Percentiles rank a stretch among this genome's conserved stretches.
These are phyloP conservation scores for Immersiporthe knoxdaviesiana DNA, from an alignment of 2,329 filamentous ascomycete genomes.

Conservation along the genomic window DNA sequence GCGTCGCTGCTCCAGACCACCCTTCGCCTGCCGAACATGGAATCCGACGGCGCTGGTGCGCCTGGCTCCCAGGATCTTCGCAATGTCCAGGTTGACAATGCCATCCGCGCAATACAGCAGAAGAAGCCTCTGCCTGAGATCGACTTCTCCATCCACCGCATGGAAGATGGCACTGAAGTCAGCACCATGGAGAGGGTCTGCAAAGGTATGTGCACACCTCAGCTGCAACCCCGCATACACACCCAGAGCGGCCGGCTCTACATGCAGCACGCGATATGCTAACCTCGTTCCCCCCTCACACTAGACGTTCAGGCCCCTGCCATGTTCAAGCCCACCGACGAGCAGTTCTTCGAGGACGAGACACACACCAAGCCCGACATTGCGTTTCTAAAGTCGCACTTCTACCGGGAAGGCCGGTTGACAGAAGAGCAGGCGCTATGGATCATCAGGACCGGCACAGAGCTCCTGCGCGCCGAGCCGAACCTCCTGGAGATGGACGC, in stretches of 20 bases:
- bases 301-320: slow-evolving; percentile 84
- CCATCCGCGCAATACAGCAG: slow-evolving; percentile 86
- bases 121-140: slow-evolving; percentile 98
- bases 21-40: slow-evolving; percentile 47
- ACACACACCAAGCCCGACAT: slow-evolving; percentile 89
- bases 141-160: slow-evolving; percentile 96
- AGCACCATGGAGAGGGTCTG: slow-evolving; percentile 95
- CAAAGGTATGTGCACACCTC: slow-evolving; percentile 73
- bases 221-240: slow-evolving; percentile 15
- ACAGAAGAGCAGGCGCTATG: slow-evolving; percentile 97
- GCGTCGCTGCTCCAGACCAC: slow-evolving; percentile 17
- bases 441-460: slow-evolving; percentile 87
- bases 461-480: slow-evolving; percentile 85
- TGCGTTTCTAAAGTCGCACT: slow-evolving; percentile 94
- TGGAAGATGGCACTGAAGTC: slow-evolving; percentile 96
- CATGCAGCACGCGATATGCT: slow-evolving; percentile 15
- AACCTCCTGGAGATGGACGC: slow-evolving; percentile 99
- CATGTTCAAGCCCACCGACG: slow-evolving; percentile 87
- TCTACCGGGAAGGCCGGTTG: slow-evolving; percentile 94
- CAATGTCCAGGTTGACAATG: slow-evolving; percentile 77
- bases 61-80: slow-evolving; percentile 49
- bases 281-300: neutral
- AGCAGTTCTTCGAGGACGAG: slow-evolving; percentile 90
- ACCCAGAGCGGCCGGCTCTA: neutral
- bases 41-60: slow-evolving; percentile 48